Evolutionary conservation across 1,139 yeast genomes (phyloP), one percentile per base, ranked within the genome.

Genomic region (Candida tetrigidarum): DNA sequence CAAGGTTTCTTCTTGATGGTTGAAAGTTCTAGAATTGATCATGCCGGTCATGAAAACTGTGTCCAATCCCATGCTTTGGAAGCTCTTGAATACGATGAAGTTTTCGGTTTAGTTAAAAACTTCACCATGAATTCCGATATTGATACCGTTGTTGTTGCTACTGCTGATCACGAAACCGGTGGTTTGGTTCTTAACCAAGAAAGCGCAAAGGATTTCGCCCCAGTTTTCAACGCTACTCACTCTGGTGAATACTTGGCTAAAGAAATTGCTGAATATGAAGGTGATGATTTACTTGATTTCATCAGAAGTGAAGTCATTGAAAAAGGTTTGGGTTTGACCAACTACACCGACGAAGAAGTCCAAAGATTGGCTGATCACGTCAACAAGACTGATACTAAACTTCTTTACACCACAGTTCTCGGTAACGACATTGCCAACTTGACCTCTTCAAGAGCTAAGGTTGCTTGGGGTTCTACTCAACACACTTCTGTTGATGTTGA

Each of bases 141-240:
- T 14, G 96, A 88, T 50, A 89, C 96, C 0, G 74, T 86, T 40
- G 77, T 88, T 30, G 69, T 90, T 37, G 80, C 91, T 20, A 88
- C 96, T 3, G 84, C 93, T 20, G 96, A 90, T 62, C 97, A 90
- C 65, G 97, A 90, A 62, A 90, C 96, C 34, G 97, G 97, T 50
- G 97, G 96, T 2, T 71, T 90, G 54, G 80, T 81, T 81, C 86
- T 57, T 52, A 78, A 43, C 85, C 96, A 95, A 74, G 71, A 54
- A 92, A n/a, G 22, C 11, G 36, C 40, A 28, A 27, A 20, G 9
- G 45, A 42, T 30, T 47, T 93, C 7, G 80, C 83, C 54, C 87
- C 79, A 12, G 71, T 90, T 45, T 62, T 71, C 20, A 78, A 82
- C 49, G 84, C 87, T 16, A 68, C 80, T 12, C 91, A 85, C 58